Conservation (phyloP, 1,139 yeast genomes). For the Kodamaea derodonti region DNA sequence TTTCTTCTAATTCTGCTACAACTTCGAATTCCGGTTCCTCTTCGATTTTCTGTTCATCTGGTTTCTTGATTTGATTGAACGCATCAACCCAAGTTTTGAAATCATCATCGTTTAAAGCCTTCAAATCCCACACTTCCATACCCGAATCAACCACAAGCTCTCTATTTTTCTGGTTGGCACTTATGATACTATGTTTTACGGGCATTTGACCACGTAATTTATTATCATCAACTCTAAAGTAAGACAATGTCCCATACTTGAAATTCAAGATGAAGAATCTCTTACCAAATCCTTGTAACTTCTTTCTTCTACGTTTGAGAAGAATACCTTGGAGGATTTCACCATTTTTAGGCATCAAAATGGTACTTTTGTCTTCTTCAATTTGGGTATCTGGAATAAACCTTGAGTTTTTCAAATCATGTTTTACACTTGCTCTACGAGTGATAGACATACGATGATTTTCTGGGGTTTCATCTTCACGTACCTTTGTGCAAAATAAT, state of each 20-base stretch:
- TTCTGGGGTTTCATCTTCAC: conserved; percentile 1
- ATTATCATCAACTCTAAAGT: conserved; percentile 65
- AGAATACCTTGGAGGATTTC: conserved; percentile 71
- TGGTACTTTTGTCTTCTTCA: conserved; percentile 10
- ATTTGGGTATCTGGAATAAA: conserved; percentile 1
- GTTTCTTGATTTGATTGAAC: conserved; percentile 47
- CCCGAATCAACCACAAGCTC: conserved; percentile 90
- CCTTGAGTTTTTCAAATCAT: not conserved
- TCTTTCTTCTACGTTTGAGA: conserved; percentile 71
- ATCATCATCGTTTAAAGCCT: conserved; percentile 60
- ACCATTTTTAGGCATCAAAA: conserved; percentile 46
- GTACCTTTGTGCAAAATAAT: conserved; percentile 56
- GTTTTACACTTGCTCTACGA: conserved; percentile 4
- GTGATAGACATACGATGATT: conserved; percentile 2
- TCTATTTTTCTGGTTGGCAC: conserved; percentile 66
- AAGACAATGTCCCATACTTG: conserved; percentile 78
- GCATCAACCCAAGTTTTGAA: conserved; percentile 85
- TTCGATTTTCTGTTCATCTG: conserved; percentile 10
- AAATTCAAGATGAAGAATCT: conserved; percentile 81
- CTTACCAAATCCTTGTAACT: conserved; percentile 78
- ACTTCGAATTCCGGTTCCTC: conserved; percentile 6
- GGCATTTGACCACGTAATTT: conserved; percentile 92
- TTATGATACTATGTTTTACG: conserved; percentile 69
- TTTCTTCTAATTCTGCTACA: conserved; percentile 1
- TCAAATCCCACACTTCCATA: conserved; percentile 89